A percentile compares a stretch with the other conserved stretches of the same genome.
Conservation (phyloP, 1,139 yeast genomes). For the Yamadazyma membranifaciens region DNA sequence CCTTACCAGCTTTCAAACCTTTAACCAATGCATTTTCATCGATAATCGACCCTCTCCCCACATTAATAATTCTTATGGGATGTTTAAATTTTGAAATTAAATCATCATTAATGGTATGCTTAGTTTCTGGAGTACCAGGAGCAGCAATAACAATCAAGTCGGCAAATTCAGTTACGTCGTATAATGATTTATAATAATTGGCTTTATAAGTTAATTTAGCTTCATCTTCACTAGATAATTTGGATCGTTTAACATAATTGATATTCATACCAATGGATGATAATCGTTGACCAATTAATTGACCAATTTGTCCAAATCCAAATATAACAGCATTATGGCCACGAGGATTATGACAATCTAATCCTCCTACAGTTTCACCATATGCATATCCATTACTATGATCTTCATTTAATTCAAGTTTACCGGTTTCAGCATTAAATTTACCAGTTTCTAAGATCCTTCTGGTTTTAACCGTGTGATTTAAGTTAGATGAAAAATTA, state of each 20-base stretch:
- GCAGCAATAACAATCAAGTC: conserved; percentile 68
- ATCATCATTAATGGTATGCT: conserved; percentile 50
- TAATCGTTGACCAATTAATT: conserved; percentile 58
- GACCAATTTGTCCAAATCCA: conserved; percentile 81
- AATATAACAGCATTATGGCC: conserved; percentile 65
- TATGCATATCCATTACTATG: conserved; percentile 35
- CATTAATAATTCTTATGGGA: conserved; percentile 68
- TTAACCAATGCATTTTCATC: conserved; percentile 70
- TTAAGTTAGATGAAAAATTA: conserved; percentile 26
- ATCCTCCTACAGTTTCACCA: conserved; percentile 44
- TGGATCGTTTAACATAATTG: conserved; percentile 58
- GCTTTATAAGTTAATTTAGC: conserved; percentile 43
- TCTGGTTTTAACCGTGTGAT: conserved; percentile 46
- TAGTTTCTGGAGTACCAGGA: conserved; percentile 63
- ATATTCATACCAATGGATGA: conserved; percentile 64
- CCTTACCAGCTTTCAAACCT: conserved; percentile 66
- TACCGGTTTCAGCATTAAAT: conserved; percentile 36
- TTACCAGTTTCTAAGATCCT: conserved; percentile 31
- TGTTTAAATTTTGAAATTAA: conserved; percentile 47
- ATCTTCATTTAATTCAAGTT: conserved; percentile 22
- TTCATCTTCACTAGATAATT: conserved; percentile 38
- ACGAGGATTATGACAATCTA: conserved; percentile 46
- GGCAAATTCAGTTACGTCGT: conserved; percentile 31
- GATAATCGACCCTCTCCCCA: conserved; percentile 73
- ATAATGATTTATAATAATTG: conserved; percentile 39